Conservation (phyloP, 2,329 filamentous ascomycete genomes). For the Dichotomopilus funicola region DNA sequence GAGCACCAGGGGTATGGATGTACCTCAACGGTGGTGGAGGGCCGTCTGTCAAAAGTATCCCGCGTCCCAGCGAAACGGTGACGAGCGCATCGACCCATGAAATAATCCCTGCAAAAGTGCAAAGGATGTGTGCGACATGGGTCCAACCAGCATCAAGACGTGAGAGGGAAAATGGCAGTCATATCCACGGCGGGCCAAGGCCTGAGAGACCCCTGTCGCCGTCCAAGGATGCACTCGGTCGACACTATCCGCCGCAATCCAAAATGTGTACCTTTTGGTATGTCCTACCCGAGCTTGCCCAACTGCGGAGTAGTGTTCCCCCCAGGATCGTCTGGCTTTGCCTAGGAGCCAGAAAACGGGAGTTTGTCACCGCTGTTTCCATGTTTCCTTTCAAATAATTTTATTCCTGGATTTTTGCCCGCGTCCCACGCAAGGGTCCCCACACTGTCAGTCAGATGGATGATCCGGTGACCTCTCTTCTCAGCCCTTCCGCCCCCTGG, state of each 20-base stretch:
- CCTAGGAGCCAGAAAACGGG: constrained; percentile 15
- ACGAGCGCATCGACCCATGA: constrained; percentile 14
- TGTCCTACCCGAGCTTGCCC: constrained; percentile 22
- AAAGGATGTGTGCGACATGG: constrained; percentile 17
- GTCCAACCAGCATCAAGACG: background rate
- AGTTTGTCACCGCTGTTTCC: constrained; percentile 28
- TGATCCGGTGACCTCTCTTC: constrained; percentile 25
- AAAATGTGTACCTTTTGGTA: constrained; percentile 16
- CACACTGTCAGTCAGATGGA: constrained; percentile 24
- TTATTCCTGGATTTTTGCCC: constrained; percentile 19
- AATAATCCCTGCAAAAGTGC: constrained; percentile 18
- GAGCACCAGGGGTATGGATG: background rate
- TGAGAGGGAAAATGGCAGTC: background rate
- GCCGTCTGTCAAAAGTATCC: constrained; percentile 10
- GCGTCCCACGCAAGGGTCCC: constrained; percentile 19
- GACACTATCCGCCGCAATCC: constrained; percentile 18
- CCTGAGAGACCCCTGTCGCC: constrained; percentile 13
- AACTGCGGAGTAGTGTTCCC: constrained; percentile 19
- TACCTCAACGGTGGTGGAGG: constrained; percentile 1
- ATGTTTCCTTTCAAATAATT: constrained; percentile 21
- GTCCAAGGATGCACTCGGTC: constrained; percentile 14
- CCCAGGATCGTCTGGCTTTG: constrained; percentile 22
- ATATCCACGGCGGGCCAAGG: constrained; percentile 10
- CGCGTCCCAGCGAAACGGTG: constrained; percentile 21
- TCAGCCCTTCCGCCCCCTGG: constrained; percentile 23